phyloP scores from a whole-genome alignment of 2,329 filamentous ascomycete species.

The Fusarium mexicanum region DNA sequence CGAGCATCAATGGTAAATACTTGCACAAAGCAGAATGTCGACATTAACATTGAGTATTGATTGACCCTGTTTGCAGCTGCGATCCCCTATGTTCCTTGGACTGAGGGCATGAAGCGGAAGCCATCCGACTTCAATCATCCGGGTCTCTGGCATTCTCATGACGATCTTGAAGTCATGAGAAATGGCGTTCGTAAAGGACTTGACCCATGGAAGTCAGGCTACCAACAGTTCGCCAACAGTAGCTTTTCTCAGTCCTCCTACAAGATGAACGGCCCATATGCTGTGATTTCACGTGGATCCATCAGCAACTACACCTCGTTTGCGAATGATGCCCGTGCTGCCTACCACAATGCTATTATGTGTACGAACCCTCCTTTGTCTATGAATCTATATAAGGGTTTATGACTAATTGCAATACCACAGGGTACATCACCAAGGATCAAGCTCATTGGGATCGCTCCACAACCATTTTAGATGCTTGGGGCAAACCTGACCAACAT shows the following conservation, averaged over 20 bases:
- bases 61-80: not conserved
- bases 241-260: not conserved
- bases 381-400: accelerated
- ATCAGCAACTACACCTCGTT: not conserved
- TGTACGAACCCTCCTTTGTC: accelerated
- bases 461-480: not conserved
- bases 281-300: not conserved
- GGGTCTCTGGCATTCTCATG: not conserved
- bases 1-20: not conserved
- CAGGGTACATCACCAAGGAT: not conserved
- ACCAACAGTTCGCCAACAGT: not conserved
- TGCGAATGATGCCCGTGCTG: not conserved
- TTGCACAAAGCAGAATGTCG: no score
- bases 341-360: not conserved
- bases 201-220: not conserved
- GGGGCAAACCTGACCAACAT: not conserved
- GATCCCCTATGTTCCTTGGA: not conserved
- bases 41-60: not conserved
- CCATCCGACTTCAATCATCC: not conserved
- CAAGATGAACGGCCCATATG: not conserved
- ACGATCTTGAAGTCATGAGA: not conserved
- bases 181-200: not conserved
- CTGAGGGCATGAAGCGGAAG: not conserved
- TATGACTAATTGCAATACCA: accelerated
- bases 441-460: not conserved